Base-by-base conservation (phyloP, 1,284 basidiomycete genomes). In the Acaromyces ingoldii region DNA sequence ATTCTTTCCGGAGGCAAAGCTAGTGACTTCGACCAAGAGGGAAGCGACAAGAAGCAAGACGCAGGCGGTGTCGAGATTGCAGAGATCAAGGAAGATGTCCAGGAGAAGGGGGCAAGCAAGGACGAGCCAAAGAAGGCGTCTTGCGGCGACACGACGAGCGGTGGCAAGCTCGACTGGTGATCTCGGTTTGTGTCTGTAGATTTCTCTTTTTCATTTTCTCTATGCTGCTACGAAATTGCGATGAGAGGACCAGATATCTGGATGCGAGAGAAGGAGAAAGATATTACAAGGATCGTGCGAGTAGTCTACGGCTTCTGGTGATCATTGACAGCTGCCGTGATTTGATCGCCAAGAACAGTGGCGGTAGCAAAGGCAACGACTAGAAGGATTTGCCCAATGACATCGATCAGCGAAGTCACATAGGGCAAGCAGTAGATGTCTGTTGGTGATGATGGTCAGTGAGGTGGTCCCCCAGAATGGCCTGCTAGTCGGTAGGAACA, bases 321-420 rank as follows among this genome's bases (percentile, higher is more conserved):
- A 30, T 45, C 48, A 49, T 49, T 49, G n/a, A 49, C 48, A 25
- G 48, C 48, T n/a, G 48, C 48, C 13, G 48, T 49, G 36, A 49
- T 38, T 17, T 4, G 22, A 28, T 49, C 48, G 15, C 48, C 48
- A 3, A 49, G 22, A 40, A 7, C 24, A 7, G 38, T 76, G 15
- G 79, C 79, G 10, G 78, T 51, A 42, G 78, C 74, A 60, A 77
- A 82, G n/a, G 77, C 77, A 34, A 75, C 42, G 3, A 77, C 75
- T 30, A 97, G 83, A 17, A 95, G 77, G 7, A 87, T 75, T 76
- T 96, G 91, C 6, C 90, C 91, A n/a, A 89, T 77, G 42, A 96
- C 84, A 75, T 98, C 93, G 77, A 96, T 85, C 31, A 90, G 74
- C 0, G 90, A 87, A 1, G 88, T 90, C 61, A 95, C 89, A 33